A percentile compares a stretch with the other conserved stretches of the same genome.
Evolutionary conservation across 139 green algal species (phyloP).

Genomic region (Limnomonas spitsbergensis): DNA sequence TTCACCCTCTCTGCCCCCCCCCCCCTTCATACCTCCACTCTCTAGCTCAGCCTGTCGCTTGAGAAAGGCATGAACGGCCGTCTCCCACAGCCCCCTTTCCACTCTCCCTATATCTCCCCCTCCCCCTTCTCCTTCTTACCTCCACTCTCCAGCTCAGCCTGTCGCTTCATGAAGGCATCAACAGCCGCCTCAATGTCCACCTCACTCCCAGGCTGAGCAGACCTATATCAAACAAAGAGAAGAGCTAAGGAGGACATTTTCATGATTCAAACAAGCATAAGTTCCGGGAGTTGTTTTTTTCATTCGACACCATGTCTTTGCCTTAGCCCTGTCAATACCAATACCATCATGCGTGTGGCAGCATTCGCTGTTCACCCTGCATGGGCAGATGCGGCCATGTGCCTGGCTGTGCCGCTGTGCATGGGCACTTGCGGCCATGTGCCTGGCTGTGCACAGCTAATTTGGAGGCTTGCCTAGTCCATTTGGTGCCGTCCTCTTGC

Average conservation of each 20-base stretch:
- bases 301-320: not conserved
- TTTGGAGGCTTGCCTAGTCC: no score
- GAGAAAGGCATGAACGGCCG: no score
- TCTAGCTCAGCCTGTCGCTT: no score
- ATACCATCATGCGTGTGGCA: not conserved
- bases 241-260: not conserved
- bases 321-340: not conserved
- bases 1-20: no score
- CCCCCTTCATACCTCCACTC: conserved; percentile 31
- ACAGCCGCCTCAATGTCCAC: conserved; percentile 75
- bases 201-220: conserved; percentile 19
- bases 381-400: no score
- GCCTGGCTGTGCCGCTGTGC: no score
- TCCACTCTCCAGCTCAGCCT: conserved; percentile 81
- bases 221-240: not conserved
- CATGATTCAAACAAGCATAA: not conserved
- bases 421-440: no score
- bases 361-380: not conserved
- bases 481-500: no score
- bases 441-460: no score
- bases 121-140: conserved; percentile 24
- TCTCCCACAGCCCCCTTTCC: no score
- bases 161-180: conserved; percentile 79
- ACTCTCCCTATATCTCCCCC: no score
- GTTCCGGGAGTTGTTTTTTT: not conserved